These are phyloP conservation scores for Coelastrella sp. DNA, from an alignment of 139 green algal genomes.

Conservation along the genomic window DNA sequence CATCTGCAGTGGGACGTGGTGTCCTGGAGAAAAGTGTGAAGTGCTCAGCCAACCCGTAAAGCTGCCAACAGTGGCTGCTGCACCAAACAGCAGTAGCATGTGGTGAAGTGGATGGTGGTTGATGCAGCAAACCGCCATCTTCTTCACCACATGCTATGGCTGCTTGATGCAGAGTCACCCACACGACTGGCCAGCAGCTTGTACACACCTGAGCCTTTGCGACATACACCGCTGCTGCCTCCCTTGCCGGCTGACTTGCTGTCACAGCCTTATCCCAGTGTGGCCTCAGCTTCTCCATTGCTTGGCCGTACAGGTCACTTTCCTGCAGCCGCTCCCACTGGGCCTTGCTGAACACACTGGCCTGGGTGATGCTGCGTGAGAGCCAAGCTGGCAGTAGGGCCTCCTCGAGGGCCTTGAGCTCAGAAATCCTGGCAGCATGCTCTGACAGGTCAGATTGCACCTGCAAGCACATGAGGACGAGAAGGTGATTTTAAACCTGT, in stretches of 20 bases:
- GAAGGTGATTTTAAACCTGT: no score
- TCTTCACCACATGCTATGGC: no score
- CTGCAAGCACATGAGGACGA: background rate
- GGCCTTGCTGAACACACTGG: background rate
- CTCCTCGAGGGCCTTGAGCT: constrained; percentile 15
- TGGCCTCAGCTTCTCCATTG: background rate
- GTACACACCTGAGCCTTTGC: background rate
- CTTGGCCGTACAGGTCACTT: background rate
- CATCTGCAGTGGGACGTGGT: no score
- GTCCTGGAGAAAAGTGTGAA: no score
- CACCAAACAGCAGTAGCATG: no score
- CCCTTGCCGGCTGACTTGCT: background rate
- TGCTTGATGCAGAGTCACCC: no score
- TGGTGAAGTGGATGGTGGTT: no score
- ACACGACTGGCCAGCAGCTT: no score
- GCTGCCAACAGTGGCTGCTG: no score
- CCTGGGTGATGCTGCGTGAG: background rate
- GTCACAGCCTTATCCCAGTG: constrained; percentile 7
- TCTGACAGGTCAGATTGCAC: constrained; percentile 32
- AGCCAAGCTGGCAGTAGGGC: constrained; percentile 31
- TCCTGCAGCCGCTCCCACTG: constrained; percentile 18
- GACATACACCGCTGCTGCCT: background rate
- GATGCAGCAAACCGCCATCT: no score
- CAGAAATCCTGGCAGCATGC: background rate
- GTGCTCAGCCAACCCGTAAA: no score